These are phyloP conservation scores for Curvularia sp. DNA, from an alignment of 2,329 filamentous ascomycete species.

Conservation along the genomic window DNA sequence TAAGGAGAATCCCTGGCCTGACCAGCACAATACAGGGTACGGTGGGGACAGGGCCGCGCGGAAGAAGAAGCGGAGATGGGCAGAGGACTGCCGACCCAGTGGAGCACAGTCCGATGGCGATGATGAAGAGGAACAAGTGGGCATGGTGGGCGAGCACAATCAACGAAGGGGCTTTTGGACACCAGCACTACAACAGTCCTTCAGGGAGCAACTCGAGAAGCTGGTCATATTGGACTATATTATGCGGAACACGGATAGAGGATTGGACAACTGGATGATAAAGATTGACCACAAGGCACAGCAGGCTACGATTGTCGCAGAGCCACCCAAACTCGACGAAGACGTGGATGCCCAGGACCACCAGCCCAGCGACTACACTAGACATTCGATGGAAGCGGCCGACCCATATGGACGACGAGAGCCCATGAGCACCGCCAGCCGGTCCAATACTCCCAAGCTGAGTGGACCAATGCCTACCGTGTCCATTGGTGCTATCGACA, in stretches of 20 bases:
- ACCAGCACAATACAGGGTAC: constrained; percentile 76
- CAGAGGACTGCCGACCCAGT: constrained; percentile 78
- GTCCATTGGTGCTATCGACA: constrained; percentile 91
- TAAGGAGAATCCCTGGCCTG: constrained; percentile 95
- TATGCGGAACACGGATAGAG: constrained; percentile 97
- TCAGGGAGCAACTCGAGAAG: constrained; percentile 94
- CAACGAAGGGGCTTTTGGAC: constrained; percentile 79
- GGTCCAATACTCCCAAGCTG: constrained; percentile 63
- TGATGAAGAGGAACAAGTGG: constrained; percentile 59
- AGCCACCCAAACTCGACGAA: constrained; percentile 74
- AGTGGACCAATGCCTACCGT: constrained; percentile 65
- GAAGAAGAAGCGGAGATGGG: constrained; percentile 73
- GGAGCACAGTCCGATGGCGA: constrained; percentile 67
- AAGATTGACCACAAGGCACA: constrained; percentile 87
- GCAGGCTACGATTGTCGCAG: constrained; percentile 83
- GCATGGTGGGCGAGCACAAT: constrained; percentile 44
- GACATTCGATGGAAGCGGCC: constrained; percentile 67
- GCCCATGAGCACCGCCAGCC: constrained; percentile 78
- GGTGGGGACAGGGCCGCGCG: constrained; percentile 71
- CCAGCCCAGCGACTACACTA: constrained; percentile 60
- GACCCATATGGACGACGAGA: constrained; percentile 77
- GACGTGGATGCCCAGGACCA: constrained; percentile 44
- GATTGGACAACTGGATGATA: constrained; percentile 99
- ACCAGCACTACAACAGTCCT: constrained; percentile 84
- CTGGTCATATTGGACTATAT: constrained; percentile 98